phyloP scores from a whole-genome alignment of 225 moss, liverwort and hornwort species.

The Antitrichia curtipendula region DNA sequence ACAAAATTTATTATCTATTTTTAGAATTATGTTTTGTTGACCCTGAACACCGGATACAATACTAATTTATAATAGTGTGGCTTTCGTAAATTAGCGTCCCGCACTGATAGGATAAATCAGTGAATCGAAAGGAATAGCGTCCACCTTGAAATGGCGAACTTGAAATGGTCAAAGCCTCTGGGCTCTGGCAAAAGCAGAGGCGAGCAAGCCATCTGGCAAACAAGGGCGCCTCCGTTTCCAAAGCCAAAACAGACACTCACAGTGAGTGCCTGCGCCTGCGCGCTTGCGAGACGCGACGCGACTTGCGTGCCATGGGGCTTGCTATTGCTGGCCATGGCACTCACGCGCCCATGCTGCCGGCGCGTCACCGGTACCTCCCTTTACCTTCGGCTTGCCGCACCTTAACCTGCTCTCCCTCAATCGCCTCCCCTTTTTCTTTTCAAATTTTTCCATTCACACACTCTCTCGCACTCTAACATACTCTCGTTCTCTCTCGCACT shows the following conservation, averaged over 20 bases:
- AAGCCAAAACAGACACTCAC: background rate
- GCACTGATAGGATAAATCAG: background rate
- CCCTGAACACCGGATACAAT: fast-evolving
- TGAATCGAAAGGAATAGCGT: background rate
- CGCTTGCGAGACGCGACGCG: background rate
- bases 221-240: background rate
- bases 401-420: no score
- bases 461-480: background rate
- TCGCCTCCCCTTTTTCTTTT: background rate
- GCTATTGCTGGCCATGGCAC: background rate
- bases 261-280: background rate
- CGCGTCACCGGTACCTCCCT: background rate
- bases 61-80: background rate
- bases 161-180: background rate
- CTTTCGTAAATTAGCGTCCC: no score
- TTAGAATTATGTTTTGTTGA: background rate
- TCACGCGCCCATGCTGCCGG: background rate
- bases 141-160: background rate
- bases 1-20: background rate
- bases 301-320: background rate
- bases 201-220: background rate
- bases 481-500: background rate
- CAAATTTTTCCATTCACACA: background rate
- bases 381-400: background rate
- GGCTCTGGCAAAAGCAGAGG: background rate